Conservation (phyloP, 2,329 filamentous ascomycete species). For the Phyllosticta capitalensis region DNA sequence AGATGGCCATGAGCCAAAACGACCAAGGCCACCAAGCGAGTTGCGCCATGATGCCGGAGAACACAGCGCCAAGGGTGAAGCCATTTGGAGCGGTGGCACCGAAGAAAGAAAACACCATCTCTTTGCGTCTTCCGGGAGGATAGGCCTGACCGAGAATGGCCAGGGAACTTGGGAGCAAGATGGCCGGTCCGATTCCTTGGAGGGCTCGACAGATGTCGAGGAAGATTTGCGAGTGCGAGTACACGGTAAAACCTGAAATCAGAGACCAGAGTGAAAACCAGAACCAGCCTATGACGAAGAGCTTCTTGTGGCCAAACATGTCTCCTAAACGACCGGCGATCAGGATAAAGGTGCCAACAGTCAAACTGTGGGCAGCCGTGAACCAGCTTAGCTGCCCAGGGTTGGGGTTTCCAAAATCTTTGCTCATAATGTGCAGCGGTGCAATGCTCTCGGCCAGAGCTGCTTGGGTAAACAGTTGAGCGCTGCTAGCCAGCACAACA, state of each 20-base stretch:
- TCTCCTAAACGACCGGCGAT: slow-evolving; percentile 41
- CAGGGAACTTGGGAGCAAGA: slow-evolving; percentile 54
- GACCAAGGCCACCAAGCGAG: slow-evolving; percentile 45
- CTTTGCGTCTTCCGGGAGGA: slow-evolving; percentile 46
- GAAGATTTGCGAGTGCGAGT: slow-evolving; percentile 29
- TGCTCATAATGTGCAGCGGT: slow-evolving; percentile 35
- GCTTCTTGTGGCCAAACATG: slow-evolving; percentile 40
- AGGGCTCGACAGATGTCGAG: slow-evolving; percentile 25
- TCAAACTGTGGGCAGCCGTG: slow-evolving; percentile 40
- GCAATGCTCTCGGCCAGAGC: slow-evolving; percentile 28
- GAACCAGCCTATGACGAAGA: slow-evolving; percentile 40
- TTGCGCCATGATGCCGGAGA: slow-evolving; percentile 31
- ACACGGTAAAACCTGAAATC: slow-evolving; percentile 36
- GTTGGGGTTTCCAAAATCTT: slow-evolving; percentile 29
- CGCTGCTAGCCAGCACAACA: slow-evolving; percentile 11
- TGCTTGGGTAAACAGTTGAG: slow-evolving; percentile 34
- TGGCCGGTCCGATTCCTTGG: slow-evolving; percentile 49
- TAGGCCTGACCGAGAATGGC: slow-evolving; percentile 53
- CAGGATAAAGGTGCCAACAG: slow-evolving; percentile 43
- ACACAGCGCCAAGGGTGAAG: slow-evolving; percentile 32
- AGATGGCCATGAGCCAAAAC: slow-evolving; percentile 37
- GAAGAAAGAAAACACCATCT: slow-evolving; percentile 49
- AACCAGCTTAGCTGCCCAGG: slow-evolving; percentile 39
- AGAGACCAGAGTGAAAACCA: slow-evolving; percentile 43
- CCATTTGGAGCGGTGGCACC: slow-evolving; percentile 41